Evolutionary conservation across 139 green algal species (phyloP), one percentile per base, ranked within the genome.

Genomic region (Chlamydomonas sp.): DNA sequence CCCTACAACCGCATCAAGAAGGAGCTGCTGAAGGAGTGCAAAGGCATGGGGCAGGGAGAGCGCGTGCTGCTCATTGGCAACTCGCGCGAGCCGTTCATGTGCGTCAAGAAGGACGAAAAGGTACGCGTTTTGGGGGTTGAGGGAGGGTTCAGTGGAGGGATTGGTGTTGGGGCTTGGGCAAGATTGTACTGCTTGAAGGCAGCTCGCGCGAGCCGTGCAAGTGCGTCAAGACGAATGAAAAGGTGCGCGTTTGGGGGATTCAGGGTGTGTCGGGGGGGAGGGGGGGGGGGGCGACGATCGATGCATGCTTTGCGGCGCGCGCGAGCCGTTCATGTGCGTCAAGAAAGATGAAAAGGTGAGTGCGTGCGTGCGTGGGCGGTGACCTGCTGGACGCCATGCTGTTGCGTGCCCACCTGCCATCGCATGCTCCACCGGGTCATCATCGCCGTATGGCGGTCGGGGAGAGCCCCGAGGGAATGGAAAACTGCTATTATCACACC

Each of bases 1-100:
- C 77, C 84, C 1, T 85, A 83, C 78, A 90, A 75, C 72, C 81
- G 90, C 67, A 96, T 97, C 77, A 88, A 88, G 59, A 96, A 95
- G 79, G 86, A 92, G 65, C 79, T 97, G 30, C 28, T 92, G 24
- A 92, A 90, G 71, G 91, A 95, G 79, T 65, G 80, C 43, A 81
- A 82, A 33, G 67, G 36, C 34, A 58, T 93, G 63, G 69, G 57
- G 2, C 74, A 78, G 2, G 65, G 70, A 1, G 66, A 93, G 24
- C 73, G 87, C 1, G 86, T 95, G 61, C 65, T 96, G 26, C 33
- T 96, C 1, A 59, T 96, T 5, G 88, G 90, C 63, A 84, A 77
- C 78, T 88, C 70, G 59, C 48, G 65, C 1, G 73, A 87, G 75
- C 91, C 90, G 0, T 85, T 87, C 66, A 58, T 87, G 28, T 90